Base-by-base conservation (phyloP, 2,329 filamentous ascomycete species). In the Xylariaceae sp. region DNA sequence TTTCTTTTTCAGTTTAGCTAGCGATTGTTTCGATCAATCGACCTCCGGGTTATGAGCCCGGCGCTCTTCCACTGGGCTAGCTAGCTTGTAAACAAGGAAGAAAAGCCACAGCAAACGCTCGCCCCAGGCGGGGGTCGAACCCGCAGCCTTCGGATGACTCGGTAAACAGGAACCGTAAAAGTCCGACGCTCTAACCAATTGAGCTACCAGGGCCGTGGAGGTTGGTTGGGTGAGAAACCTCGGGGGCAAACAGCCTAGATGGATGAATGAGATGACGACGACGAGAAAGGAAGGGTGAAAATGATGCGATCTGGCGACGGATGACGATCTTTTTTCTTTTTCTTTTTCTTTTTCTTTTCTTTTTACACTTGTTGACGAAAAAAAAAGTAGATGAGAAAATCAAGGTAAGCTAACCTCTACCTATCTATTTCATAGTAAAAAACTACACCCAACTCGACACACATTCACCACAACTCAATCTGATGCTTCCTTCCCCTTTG, bases 41-140 rank as follows among this genome's bases (percentile, higher is more conserved):
- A 66, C 65, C 65, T 67, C 65, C 65, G 65, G 65, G 65, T 67
- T 67, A 67, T 67, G 65, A 67, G 65, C 65, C 65, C 65, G 65
- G 65, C 65, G 65, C 65, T 65, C 64, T 67, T 66, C 65, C 65
- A 60, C 65, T 67, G 65, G 60, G 59, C 59, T 61, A 61, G 57
- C 59, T 60, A 61, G 59, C 59, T 61, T 45, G 39, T 19, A 19
- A 19, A 19, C 19, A 19, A 19, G 19, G 19, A 19, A 19, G 19
- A 3, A 6, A 32, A 6, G 27, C 8, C 27, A 31, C 5, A 26
- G 11, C 8, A 49, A 31, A 30, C 19, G 11, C 35, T 30, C 62
- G 63, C 64, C 64, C 62, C 61, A 64, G 60, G 64, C 58, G 64
- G 61, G 64, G 62, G 59, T 66, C 64, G 64, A 65, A 66, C 64